Base-by-base conservation (phyloP, 179 eudicot species). In the Beta corolliflora region DNA sequence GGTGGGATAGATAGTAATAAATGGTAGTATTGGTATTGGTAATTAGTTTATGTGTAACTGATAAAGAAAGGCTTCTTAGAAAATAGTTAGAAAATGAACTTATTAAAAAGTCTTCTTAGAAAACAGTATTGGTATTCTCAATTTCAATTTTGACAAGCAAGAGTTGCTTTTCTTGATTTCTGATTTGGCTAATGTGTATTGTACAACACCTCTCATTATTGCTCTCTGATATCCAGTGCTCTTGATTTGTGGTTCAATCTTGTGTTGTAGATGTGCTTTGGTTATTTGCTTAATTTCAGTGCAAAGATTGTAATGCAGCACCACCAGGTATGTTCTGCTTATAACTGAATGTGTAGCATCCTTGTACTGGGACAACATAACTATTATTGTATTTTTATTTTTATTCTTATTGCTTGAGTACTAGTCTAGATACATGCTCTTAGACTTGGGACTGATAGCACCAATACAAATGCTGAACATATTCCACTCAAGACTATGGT, bases 231-330 rank as follows among this genome's bases (percentile, higher is more conserved):
- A 45, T 71, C 45, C 45, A 14, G 31, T 66, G 59, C 21, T 44
- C 55, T 63, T 72, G 36, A 71, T 70, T 11, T 58, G 64, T 19
- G 6, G 58, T 41, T 78, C 64, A 52, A 76, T 76, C 13, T 81
- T 77, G 44, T 84, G 64, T 74, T 85, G 80, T 91, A 96, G 99
- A 84, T 94, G 92, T 88, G 92, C 98, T 50, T 16, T 79, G 44
- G 21, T 41, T 60, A 36, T 77, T 63, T 79, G 72, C 81, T 63
- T 15, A 64, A 77, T 69, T 85, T 88, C 87, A 92, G 94, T 92
- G 97, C 90, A 92, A 92, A 81, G 86, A 90, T 79, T 92, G 97
- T 85, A 85, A 88, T 85, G 92, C 91, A 84, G 80, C 88, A 84
- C 89, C 90, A 59, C 86, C 89, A 86, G 91, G 89, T 87, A 81